Evolutionary conservation across 495 filamentous ascomycete species (phyloP).

Genomic region (Annulohypoxylon bovei): DNA sequence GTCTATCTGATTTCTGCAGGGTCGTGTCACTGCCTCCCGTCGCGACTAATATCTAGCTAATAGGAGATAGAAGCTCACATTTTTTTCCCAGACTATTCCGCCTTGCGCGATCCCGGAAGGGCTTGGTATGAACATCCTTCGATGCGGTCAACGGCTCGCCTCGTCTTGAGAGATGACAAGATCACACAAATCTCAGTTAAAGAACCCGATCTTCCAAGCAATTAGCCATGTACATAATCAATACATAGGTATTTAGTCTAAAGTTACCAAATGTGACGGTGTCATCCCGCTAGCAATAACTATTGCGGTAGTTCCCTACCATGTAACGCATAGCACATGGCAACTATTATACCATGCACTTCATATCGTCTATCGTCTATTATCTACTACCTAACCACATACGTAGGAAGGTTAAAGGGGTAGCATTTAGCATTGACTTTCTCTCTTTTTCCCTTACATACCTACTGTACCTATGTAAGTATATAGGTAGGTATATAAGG

Average conservation of each 20-base stretch:
- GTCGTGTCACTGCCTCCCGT: neutral
- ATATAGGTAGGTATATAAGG: neutral
- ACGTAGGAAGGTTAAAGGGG: conserved; percentile 11
- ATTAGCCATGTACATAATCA: conserved; percentile 29
- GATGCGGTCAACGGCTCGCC: conserved; percentile 7
- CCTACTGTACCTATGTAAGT: neutral
- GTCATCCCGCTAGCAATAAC: conserved; percentile 40
- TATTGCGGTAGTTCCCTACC: conserved; percentile 42
- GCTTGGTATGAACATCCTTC: conserved; percentile 7
- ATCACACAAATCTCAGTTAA: neutral
- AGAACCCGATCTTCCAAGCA: conserved; percentile 2
- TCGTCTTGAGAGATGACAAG: conserved; percentile 4
- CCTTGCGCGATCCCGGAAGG: conserved; percentile 21
- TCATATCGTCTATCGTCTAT: conserved; percentile 25
- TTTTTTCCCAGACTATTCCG: conserved; percentile 28
- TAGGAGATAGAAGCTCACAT: conserved; percentile 1
- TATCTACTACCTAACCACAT: neutral
- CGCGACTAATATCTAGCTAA: neutral
- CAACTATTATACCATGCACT: conserved; percentile 30
- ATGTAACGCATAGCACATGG: conserved; percentile 44
- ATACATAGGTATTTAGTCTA: conserved; percentile 34
- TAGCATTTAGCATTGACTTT: conserved; percentile 23
- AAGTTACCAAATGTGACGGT: conserved; percentile 43
- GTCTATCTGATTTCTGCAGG: conserved; percentile 17
- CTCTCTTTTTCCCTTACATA: neutral